Evolutionary conservation across 495 filamentous ascomycete genomes (phyloP).

Genomic region (Penicillium pulvis): DNA sequence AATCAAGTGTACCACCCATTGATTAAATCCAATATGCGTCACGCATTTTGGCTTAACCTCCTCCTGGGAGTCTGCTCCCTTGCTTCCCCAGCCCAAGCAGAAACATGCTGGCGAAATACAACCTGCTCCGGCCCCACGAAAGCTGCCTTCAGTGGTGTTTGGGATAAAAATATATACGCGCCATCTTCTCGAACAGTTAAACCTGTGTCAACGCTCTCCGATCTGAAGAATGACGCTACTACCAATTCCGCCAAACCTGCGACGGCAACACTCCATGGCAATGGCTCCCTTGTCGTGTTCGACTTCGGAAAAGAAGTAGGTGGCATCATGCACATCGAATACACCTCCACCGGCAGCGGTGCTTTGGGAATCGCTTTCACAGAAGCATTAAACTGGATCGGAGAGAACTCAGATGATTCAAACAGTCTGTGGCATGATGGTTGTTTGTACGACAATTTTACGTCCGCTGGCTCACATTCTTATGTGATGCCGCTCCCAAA

Average conservation of each 20-base stretch:
- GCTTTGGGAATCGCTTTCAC: slow-evolving; percentile 62
- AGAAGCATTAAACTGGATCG: slow-evolving; percentile 64
- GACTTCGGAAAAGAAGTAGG: slow-evolving; percentile 64
- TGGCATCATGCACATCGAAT: slow-evolving; percentile 54
- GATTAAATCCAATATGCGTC: slow-evolving; percentile 15
- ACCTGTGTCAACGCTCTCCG: slow-evolving; percentile 48
- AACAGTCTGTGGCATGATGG: slow-evolving; percentile 58
- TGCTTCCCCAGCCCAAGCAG: slow-evolving; percentile 26
- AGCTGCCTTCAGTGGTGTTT: slow-evolving; percentile 58
- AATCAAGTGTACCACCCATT: not conserved
- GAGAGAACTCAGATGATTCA: slow-evolving; percentile 60
- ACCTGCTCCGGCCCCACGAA: slow-evolving; percentile 54
- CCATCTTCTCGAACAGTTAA: slow-evolving; percentile 55
- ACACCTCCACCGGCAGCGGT: slow-evolving; percentile 46
- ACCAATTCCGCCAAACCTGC: slow-evolving; percentile 29
- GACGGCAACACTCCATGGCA: slow-evolving; percentile 37
- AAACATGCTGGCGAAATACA: slow-evolving; percentile 58
- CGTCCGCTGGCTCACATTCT: slow-evolving; percentile 38
- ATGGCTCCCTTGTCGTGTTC: slow-evolving; percentile 53
- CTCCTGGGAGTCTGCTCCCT: slow-evolving; percentile 20
- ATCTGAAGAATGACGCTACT: slow-evolving; percentile 35
- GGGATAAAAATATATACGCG: slow-evolving; percentile 63
- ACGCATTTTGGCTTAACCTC: slow-evolving; percentile 14
- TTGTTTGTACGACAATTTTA: slow-evolving; percentile 54
- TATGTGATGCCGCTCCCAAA: slow-evolving; percentile 56